A percentile compares a stretch with the other conserved stretches of the same genome.
Evolutionary conservation across 495 filamentous ascomycete genomes (phyloP).

Genomic region (Trichodelitschia bisporula): DNA sequence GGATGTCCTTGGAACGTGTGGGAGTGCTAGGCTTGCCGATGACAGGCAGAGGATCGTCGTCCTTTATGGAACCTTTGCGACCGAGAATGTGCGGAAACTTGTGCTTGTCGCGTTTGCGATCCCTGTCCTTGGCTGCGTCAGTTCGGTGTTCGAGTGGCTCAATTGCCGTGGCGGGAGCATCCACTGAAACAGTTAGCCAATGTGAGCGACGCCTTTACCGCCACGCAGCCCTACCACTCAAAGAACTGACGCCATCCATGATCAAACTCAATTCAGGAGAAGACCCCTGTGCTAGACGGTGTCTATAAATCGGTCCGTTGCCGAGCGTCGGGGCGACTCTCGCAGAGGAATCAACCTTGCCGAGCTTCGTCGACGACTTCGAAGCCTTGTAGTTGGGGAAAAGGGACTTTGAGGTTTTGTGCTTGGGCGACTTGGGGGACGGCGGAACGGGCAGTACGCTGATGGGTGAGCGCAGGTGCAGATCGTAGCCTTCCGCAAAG

Average conservation of each 20-base stretch:
- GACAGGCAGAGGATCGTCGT: slow-evolving; percentile 4
- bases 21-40: slow-evolving; percentile 4
- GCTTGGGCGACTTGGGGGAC: too few species aligned
- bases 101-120: slow-evolving; percentile 1
- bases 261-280: slow-evolving; percentile 9
- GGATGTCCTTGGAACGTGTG: slow-evolving; percentile 8
- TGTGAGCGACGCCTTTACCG: not conserved
- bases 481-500: too few species aligned
- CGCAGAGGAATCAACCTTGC: too few species aligned
- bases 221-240: not conserved
- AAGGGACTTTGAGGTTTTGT: slow-evolving; percentile 30
- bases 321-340: too few species aligned
- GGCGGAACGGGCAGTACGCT: too few species aligned
- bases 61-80: slow-evolving; percentile 7
- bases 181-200: too few species aligned
- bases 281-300: slow-evolving; percentile 6
- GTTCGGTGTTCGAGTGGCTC: not conserved
- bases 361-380: slow-evolving; percentile 23
- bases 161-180: too few species aligned
- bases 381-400: slow-evolving; percentile 31
- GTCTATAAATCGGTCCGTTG: slow-evolving; percentile 9
- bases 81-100: slow-evolving; percentile 1
- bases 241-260: slow-evolving; percentile 3
- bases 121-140: not conserved
- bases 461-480: too few species aligned